These are phyloP conservation scores for Termitomyces bulborhizus DNA, from an alignment of 768 basidiomycete genomes.

Conservation along the genomic window DNA sequence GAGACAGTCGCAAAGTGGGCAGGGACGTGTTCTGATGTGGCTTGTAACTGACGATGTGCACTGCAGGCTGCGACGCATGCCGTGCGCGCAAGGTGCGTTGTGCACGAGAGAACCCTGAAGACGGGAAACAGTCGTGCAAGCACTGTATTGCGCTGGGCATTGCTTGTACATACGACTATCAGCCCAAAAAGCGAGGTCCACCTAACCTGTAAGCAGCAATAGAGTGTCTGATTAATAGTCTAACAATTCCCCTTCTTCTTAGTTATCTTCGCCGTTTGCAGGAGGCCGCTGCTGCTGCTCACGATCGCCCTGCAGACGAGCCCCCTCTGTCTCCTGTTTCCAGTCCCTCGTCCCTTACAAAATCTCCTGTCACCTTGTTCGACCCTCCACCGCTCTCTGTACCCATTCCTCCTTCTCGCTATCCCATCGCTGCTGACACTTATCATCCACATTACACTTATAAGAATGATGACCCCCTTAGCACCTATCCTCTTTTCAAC, in stretches of 20 bases:
- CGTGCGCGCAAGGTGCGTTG: constrained; percentile 84
- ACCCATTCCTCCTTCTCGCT: constrained; percentile 58
- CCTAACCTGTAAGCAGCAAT: constrained; percentile 65
- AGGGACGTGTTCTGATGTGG: not conserved
- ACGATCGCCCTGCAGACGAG: constrained; percentile 28
- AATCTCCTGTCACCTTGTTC: constrained; percentile 17
- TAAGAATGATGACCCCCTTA: constrained; percentile 48
- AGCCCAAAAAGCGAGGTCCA: constrained; percentile 90
- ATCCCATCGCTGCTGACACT: constrained; percentile 65
- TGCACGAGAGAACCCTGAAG: constrained; percentile 72
- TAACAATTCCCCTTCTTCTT: not conserved
- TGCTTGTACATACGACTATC: constrained; percentile 86
- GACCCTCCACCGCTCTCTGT: constrained; percentile 28
- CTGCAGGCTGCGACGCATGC: constrained; percentile 78
- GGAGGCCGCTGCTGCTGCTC: constrained; percentile 58
- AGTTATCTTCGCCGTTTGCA: constrained; percentile 74
- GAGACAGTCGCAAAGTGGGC: constrained; percentile 77
- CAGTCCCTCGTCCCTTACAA: not conserved
- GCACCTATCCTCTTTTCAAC: constrained; percentile 59
- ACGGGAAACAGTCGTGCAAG: constrained; percentile 76
- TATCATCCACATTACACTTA: constrained; percentile 44
- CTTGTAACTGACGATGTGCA: not conserved
- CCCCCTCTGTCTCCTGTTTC: constrained; percentile 40
- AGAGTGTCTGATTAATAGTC: too few relatives aligned
- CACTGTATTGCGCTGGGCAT: constrained; percentile 81